Evolutionary conservation across 2,329 filamentous ascomycete species (phyloP).

Genomic region (Graphiopsis chlorocephala): DNA sequence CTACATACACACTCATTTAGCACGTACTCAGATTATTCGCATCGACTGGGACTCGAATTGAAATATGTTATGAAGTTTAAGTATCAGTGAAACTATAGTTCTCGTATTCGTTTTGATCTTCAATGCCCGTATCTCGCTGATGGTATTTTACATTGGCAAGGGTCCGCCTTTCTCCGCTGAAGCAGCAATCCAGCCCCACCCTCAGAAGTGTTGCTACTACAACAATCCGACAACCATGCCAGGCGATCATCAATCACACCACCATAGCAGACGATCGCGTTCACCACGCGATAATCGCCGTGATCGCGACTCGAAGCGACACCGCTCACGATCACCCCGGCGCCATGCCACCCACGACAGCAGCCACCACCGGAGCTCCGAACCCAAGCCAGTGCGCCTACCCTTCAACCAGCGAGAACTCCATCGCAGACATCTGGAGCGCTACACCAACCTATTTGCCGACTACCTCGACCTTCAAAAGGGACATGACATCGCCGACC

Average conservation of each 20-base stretch:
- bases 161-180: not conserved
- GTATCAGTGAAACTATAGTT: not conserved
- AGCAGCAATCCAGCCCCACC: not conserved
- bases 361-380: slow-evolving; percentile 14
- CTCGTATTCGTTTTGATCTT: not conserved
- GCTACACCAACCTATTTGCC: slow-evolving; percentile 70
- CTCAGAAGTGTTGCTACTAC: not conserved
- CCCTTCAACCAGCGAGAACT: slow-evolving; percentile 49
- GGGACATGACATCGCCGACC: slow-evolving; percentile 62
- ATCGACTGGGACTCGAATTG: not conserved
- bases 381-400: slow-evolving; percentile 17
- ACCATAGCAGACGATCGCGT: slow-evolving; percentile 24
- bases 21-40: not conserved
- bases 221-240: slow-evolving; percentile 4
- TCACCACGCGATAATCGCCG: slow-evolving; percentile 19
- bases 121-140: not conserved
- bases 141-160: not conserved
- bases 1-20: not conserved
- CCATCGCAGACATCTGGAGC: slow-evolving; percentile 64
- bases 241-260: not conserved
- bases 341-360: slow-evolving; percentile 17
- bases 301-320: slow-evolving; percentile 22
- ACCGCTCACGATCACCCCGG: slow-evolving; percentile 29
- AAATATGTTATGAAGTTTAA: not conserved
- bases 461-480: slow-evolving; percentile 90